Base-by-base conservation (phyloP, 768 basidiomycete species). In the Boletus bicolor region DNA sequence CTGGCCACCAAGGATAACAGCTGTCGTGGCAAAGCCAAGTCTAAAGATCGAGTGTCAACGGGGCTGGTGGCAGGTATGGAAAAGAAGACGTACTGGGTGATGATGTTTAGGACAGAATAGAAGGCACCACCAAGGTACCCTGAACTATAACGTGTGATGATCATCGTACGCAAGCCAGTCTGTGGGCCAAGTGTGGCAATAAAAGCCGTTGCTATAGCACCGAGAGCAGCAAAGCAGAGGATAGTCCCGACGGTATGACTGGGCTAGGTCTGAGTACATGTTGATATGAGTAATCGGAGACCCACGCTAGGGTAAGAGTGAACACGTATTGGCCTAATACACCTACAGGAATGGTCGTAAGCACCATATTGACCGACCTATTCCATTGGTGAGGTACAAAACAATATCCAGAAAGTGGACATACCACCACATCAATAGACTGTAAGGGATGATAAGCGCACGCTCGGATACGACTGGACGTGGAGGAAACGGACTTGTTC, bases 1-100 rank as follows among this genome's bases (percentile, higher is more conserved):
- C 55, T 83, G 79, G 2, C 80, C 82, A 15, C 81, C 81, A 2
- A 81, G 72, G 49, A 83, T 81, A n/a, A 81, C 79, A 15, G 75
- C 72, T 0, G 72, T 75, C 19, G 74, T 72, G 15, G 76, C 72
- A 65, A 81, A 82, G 4, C 80, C 79, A n/a, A 81, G 64, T 50
- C 76, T 79, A 44, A 15, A 15, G 17, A n/a, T 1, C 0, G 14
- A 10, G 3, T 36, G 26, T 58, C 48, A 55, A 34, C 2, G 17
- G 32, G 17, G 10, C 19, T 35, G 32, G 32, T 17, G 15, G 5
- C 11, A 49, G 30, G 4, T 12, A 32, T 3, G 7, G 30, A 12
- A 32, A 49, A 10, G 14, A 19, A 53, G 24, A 60, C 64, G 15
- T 49, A 76, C 71, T 79, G 78, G 2, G 80, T 80, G 19, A 84